Evolutionary conservation across 441 rosid genomes (phyloP), one percentile per base, ranked within the genome.

Genomic region (Hypseocharis bilobata): DNA sequence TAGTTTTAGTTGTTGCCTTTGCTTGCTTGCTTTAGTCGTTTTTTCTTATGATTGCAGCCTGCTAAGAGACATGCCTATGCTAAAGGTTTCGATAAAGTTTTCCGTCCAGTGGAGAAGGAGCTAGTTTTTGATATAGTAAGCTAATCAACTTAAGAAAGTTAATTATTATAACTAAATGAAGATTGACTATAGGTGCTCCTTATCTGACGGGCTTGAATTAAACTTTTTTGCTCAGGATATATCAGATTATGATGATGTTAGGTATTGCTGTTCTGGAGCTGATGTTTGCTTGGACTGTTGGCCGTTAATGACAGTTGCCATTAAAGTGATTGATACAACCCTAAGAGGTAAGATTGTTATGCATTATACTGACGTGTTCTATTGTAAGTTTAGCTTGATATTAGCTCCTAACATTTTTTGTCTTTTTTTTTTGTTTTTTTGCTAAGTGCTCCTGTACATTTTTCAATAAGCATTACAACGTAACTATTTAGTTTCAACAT

Each of bases 251-350:
- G 97, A 92, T 34, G 92, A 90, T 44, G 88, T 87, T 64, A 86
- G 98, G 73, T 90, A 80, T 69, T 92, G 97, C 79, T 92, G 97
- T 85, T 84, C 94, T 0, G 96, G 96, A 65, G 97, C 97, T 22
- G 96, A 88, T 79, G 86, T 84, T 78, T 92, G 96, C 80, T 77
- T 88, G 76, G 84, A 82, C 2, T 92, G 97, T 79, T 90, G 97
- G 97, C 97, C 98, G 69, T 71, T 88, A 68, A 92, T 92, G 95
- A 90, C 97, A 3, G 78, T 84, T 71, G 95, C 97, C 65, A 86
- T 92, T 73, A 92, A 90, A 88, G 96, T 92, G 74, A 84, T 92
- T 68, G 86, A 92, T 62, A 77, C 86, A 67, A 80, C 94, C 40
- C 85, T 90, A 28, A 80, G 90, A 85, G 97, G 97, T 87, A 70